Evolutionary conservation across 2,329 filamentous ascomycete species (phyloP).

Genomic region (Thermoascus crustaceus): DNA sequence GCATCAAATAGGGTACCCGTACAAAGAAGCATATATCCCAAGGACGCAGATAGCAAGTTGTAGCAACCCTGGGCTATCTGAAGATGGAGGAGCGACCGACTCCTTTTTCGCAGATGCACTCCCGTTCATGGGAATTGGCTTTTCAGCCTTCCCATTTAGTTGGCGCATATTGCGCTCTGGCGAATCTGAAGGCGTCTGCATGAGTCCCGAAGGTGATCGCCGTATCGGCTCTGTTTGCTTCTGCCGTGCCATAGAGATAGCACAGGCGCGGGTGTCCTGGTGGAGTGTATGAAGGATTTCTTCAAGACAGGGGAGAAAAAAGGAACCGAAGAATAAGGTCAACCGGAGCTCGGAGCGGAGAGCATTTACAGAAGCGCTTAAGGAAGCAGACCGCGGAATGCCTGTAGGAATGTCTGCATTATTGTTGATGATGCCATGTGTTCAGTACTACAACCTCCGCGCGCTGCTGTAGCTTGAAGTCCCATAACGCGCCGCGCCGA

Average conservation of each 20-base stretch:
- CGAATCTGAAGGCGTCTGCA: slow-evolving; percentile 31
- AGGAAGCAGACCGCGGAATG: neutral
- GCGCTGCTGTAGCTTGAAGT: neutral
- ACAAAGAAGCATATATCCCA: slow-evolving; percentile 97
- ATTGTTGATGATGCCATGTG: slow-evolving; percentile 6
- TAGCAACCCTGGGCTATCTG: slow-evolving; percentile 50
- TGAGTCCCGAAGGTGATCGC: slow-evolving; percentile 60
- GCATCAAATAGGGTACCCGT: slow-evolving; percentile 18
- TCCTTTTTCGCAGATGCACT: slow-evolving; percentile 14
- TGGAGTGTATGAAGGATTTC: neutral
- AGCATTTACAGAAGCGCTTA: neutral
- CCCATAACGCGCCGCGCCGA: slow-evolving; percentile 3
- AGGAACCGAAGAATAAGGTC: neutral
- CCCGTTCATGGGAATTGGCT: slow-evolving; percentile 12
- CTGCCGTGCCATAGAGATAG: slow-evolving; percentile 55
- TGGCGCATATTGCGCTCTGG: slow-evolving; percentile 19
- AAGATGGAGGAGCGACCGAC: slow-evolving; percentile 21
- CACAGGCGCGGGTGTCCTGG: neutral
- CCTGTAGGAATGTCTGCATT: neutral
- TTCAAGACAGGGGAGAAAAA: neutral
- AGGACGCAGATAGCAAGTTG: slow-evolving; percentile 81
- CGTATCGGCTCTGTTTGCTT: slow-evolving; percentile 60
- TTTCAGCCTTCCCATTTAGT: slow-evolving; percentile 23
- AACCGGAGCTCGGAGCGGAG: neutral
- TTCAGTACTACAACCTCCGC: slow-evolving; percentile 4